Base-by-base conservation (phyloP, 495 filamentous ascomycete species). In the Bryoglossum gracile region DNA sequence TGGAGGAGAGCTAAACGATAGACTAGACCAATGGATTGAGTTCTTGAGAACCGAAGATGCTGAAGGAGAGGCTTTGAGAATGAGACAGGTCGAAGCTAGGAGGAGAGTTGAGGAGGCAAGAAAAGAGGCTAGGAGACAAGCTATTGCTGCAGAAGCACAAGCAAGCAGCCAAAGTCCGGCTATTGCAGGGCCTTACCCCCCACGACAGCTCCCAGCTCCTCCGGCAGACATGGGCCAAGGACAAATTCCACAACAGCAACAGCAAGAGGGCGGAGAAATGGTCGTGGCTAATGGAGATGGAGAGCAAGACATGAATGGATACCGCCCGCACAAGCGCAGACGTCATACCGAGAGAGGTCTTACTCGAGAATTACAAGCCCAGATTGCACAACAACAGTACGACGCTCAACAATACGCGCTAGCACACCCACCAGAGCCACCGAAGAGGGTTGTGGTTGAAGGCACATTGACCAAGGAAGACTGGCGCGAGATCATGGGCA, bases 401-500 rank as follows among this genome's bases (percentile, higher is more conserved):
- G 35, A 55, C 23, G 42, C 46, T 5, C 41, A 51, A 33, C 53
- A 53, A 51, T 53, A 56, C 16, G 30, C 32, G 3, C 2, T 57
- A 8, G 44, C 32, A 25, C 34, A 43, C 21, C 57, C 53, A 14
- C 41, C 50, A 14, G 57, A 60, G 38, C 57, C 57, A 32, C 53
- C 57, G 8, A 48, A 43, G 36, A 34, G 52, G 18, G 57, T 60
- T 3, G 50, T 60, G 8, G 53, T 60, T 18, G 57, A 60, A 45
- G 57, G 57, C 2, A 37, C 41, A 16, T 19, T 60, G 33, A 60
- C 53, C 4, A 60, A 60, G 25, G 57, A 60, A 19, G 57, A 60
- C 37, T 60, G 57, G 57, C 22, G 42, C 19, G 57, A 60, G 5
- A 48, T 60, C 17, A 60, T 60, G 53, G 57, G 57, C 41, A 60